Evolutionary conservation across 768 basidiomycete species (phyloP).

Genomic region (Lanmaoa rubissima): DNA sequence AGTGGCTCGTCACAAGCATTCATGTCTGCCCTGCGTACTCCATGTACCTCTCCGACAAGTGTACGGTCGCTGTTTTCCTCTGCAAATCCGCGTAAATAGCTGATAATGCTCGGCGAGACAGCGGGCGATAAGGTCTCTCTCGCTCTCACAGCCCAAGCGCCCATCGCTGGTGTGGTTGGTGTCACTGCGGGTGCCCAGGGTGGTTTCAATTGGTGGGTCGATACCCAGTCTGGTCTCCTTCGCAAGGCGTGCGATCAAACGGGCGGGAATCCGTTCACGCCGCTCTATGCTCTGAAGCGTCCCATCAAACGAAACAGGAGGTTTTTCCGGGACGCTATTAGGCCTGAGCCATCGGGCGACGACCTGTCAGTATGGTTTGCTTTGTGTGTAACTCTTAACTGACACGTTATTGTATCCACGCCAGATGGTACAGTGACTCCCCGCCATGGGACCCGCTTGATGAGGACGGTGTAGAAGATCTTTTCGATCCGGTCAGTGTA

Average conservation of each 20-base stretch:
- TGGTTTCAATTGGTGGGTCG: slow-evolving; percentile 17
- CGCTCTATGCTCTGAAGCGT: slow-evolving; percentile 20
- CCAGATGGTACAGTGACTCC: slow-evolving; percentile 19
- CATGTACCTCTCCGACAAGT: slow-evolving; percentile 33
- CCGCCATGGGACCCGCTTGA: slow-evolving; percentile 30
- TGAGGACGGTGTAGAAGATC: slow-evolving; percentile 25
- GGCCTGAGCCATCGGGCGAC: slow-evolving; percentile 13
- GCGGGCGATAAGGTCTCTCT: slow-evolving; percentile 23
- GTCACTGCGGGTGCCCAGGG: neutral
- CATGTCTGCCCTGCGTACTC: slow-evolving; percentile 31
- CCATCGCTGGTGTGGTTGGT: neutral
- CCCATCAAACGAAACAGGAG: slow-evolving; percentile 6
- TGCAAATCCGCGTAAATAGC: no score
- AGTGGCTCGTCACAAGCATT: slow-evolving; percentile 31
- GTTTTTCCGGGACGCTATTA: slow-evolving; percentile 17
- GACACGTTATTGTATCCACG: neutral
- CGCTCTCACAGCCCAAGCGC: slow-evolving; percentile 16
- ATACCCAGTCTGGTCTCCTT: slow-evolving; percentile 16
- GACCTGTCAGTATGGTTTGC: slow-evolving; percentile 15
- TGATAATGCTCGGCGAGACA: slow-evolving; percentile 2
- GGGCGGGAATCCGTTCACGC: slow-evolving; percentile 11
- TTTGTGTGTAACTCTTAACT: neutral
- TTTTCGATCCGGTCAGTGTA: slow-evolving; percentile 14
- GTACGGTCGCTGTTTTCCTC: neutral
- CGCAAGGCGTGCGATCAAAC: slow-evolving; percentile 18